Evolutionary conservation across 2,329 filamentous ascomycete species (phyloP), one percentile per base, ranked within the genome.

Genomic region (Fusarium udum): DNA sequence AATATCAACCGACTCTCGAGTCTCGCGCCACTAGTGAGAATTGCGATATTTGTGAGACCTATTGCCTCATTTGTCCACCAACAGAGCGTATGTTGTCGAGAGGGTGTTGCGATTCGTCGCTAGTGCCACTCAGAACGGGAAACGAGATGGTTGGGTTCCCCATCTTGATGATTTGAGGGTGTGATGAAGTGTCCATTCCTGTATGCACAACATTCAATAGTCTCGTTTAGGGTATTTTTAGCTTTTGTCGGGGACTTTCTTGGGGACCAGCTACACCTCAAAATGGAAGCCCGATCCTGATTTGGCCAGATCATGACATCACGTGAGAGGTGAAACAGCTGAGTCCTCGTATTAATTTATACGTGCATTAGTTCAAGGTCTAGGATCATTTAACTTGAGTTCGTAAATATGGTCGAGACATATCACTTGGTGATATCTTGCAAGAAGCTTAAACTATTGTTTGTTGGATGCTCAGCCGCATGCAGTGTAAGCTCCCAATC

Each of bases 201-300:
- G 18, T 16, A n/a, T 22, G 46, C 39, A 66, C 52, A 40, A n/a
- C 61, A 52, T 66, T 40, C 34, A 51, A 60, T 66, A 60, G 34
- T 60, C 26, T 36, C n/a, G n/a, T 36, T 60, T 46, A 12, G n/a
- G 22, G 39, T 66, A 66, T 67, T 67, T 60, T 67, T 67, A 46
- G 45, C 43, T 43, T 28, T 15, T 3, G 22, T 42, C 43, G n/a
- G 34, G 43, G 45, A 52, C 43, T 65, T 58, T 43, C n/a, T 13
- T 20, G 15, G 11, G 4, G 31, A 36, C 14, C 14, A 26, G 4
- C 9, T 18, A 31, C 20, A n/a, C 39, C n/a, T 51, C 3, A 16
- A 51, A 34, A 28, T 37, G 43, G 64, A 31, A 43, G 15, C 39
- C 9, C 2, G 7, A 28, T 28, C 43, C 31, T 42, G 20, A 60